Percentiles rank a stretch among this genome's conserved stretches.
These are phyloP conservation scores for Hibiscus trionum DNA, from an alignment of 345 rosid species.

Conservation along the genomic window DNA sequence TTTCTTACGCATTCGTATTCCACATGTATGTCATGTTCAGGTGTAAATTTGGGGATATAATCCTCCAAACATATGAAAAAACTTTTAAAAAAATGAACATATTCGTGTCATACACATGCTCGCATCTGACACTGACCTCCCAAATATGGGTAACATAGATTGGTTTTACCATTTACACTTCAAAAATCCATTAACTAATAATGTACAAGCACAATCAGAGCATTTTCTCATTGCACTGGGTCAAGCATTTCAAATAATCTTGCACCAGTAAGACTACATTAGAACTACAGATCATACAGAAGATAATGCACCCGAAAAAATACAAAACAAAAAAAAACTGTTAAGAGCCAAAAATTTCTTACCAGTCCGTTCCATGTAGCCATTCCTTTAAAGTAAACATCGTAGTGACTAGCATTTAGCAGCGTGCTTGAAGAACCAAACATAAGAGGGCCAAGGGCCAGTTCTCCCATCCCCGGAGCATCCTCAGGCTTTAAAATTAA, in stretches of 20 bases:
- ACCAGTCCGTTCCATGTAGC: slow-evolving; percentile 42
- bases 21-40: not conserved
- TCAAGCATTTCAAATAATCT: not conserved
- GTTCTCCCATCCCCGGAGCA: slow-evolving; percentile 65
- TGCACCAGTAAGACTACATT: not conserved
- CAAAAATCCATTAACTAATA: not conserved
- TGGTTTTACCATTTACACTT: not conserved
- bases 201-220: not conserved
- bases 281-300: not conserved
- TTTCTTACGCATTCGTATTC: not conserved
- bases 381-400: slow-evolving; percentile 76
- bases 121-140: not conserved
- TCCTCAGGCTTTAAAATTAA: slow-evolving; percentile 48
- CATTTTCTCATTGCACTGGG: not conserved
- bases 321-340: not conserved
- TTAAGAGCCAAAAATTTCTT: slow-evolving; percentile 8
- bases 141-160: not conserved
- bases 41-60: not conserved
- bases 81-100: not conserved
- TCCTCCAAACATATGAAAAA: not conserved
- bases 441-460: slow-evolving; percentile 73
- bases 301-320: not conserved
- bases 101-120: not conserved
- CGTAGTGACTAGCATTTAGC: slow-evolving; percentile 67
- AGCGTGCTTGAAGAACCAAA: slow-evolving; percentile 80